These are phyloP conservation scores for Ammopiptanthus mongolicus DNA, from an alignment of 306 rosid genomes.

Conservation along the genomic window DNA sequence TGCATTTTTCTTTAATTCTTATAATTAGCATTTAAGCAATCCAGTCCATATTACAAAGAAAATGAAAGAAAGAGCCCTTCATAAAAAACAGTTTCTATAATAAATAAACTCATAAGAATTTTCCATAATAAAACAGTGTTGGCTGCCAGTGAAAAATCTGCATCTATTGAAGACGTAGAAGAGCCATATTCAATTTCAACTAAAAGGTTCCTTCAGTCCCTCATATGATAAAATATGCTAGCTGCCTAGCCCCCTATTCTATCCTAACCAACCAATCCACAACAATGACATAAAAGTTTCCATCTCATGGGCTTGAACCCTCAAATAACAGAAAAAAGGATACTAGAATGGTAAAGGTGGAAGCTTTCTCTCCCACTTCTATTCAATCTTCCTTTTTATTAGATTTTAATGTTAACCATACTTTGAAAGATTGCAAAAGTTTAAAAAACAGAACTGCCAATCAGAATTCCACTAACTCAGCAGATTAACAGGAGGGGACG, in stretches of 20 bases:
- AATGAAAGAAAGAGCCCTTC: slow-evolving; percentile 7
- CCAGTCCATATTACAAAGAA: slow-evolving; percentile 1
- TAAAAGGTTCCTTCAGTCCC: not conserved
- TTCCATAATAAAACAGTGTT: slow-evolving; percentile 11
- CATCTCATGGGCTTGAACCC: not conserved
- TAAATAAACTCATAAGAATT: not conserved
- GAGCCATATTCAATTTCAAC: slow-evolving; percentile 4
- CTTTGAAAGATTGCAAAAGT: not conserved
- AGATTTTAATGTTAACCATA: not conserved
- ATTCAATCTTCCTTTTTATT: not conserved
- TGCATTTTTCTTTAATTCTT: slow-evolving; percentile 3
- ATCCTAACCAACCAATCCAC: not conserved
- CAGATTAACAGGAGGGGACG: not conserved
- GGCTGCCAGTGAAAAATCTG: slow-evolving; percentile 38
- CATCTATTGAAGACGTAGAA: slow-evolving; percentile 9
- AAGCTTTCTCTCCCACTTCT: slow-evolving; percentile 3
- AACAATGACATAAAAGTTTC: not conserved
- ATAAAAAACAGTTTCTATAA: slow-evolving; percentile 5
- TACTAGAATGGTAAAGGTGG: not conserved
- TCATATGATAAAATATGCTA: not conserved
- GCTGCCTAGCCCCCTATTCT: not conserved
- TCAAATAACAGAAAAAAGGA: slow-evolving; percentile 11
- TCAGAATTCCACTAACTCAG: not conserved
- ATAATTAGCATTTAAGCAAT: not conserved
- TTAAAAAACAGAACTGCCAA: not conserved